phyloP scores from a whole-genome alignment of 2,329 filamentous ascomycete genomes.

The Phialophora expanda region DNA sequence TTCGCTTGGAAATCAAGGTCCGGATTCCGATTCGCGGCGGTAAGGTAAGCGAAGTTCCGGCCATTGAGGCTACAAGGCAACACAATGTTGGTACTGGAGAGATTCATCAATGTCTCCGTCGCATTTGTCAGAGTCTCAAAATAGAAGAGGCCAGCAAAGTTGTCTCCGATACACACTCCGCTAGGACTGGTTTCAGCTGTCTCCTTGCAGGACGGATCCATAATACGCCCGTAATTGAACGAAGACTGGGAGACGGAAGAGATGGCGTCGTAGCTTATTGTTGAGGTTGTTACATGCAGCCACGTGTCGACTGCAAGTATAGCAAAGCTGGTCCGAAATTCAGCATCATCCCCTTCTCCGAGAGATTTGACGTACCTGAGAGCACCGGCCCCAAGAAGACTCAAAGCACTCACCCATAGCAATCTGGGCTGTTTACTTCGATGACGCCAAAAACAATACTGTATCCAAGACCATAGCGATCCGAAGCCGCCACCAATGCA shows the following conservation, averaged over 20 bases:
- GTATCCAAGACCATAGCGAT: constrained; percentile 1
- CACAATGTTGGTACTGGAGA: constrained; percentile 1
- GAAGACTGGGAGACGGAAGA: not conserved
- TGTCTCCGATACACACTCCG: constrained; percentile 5
- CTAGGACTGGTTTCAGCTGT: not conserved
- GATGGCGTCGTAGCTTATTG: not conserved
- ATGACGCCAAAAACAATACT: constrained; percentile 1
- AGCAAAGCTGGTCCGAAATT: not conserved
- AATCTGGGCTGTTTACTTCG: not conserved
- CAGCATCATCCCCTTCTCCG: not conserved
- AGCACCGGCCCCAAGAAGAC: not conserved
- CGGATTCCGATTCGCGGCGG: not conserved
- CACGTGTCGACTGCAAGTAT: constrained; percentile 6
- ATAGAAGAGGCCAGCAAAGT: not conserved
- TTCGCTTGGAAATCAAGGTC: constrained; percentile 6
- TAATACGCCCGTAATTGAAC: not conserved
- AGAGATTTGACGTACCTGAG: not conserved
- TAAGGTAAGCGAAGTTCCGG: not conserved
- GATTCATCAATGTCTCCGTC: not conserved
- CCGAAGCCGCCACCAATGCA: constrained; percentile 1
- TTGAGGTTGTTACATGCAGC: constrained; percentile 2
- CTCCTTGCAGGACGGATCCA: not conserved
- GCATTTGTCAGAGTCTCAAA: not conserved
- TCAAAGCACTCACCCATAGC: not conserved
- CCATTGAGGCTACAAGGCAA: not conserved